phyloP scores from a whole-genome alignment of 805 yeast genomes.

The Kazachstania psychrophila region DNA sequence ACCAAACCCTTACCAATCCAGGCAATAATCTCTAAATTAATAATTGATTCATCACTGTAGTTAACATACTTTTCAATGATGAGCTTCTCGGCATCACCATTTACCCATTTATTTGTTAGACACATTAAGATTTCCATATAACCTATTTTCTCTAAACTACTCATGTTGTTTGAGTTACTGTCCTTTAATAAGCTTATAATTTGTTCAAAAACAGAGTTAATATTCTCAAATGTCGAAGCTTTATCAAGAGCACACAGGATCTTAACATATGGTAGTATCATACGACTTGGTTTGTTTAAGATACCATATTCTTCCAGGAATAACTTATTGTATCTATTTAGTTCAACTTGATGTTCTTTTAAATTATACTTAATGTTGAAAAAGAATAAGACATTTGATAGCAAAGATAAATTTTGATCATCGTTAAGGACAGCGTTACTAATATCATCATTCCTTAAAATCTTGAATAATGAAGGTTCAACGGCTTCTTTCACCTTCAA shows the following conservation, averaged over 20 bases:
- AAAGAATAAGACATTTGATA: conserved; percentile 31
- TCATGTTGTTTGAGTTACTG: not conserved
- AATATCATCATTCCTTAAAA: conserved; percentile 3
- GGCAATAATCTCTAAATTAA: conserved; percentile 43
- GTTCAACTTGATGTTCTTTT: conserved; percentile 36
- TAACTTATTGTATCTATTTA: conserved; percentile 31
- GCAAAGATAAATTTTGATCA: conserved; percentile 18
- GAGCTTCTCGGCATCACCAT: conserved; percentile 6
- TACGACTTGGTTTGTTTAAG: conserved; percentile 19
- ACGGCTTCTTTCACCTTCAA: conserved; percentile 12
- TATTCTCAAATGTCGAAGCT: conserved; percentile 17
- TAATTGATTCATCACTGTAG: conserved; percentile 11
- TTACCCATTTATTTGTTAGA: conserved; percentile 24
- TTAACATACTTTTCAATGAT: conserved; percentile 9
- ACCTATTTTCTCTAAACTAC: conserved; percentile 17
- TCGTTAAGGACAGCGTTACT: conserved; percentile 13
- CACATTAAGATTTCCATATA: conserved; percentile 24
- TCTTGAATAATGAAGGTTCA: conserved; percentile 13
- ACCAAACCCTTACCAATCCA: conserved; percentile 72
- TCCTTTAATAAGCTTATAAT: not conserved
- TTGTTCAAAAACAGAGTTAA: conserved; percentile 5
- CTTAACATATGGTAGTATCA: conserved; percentile 36
- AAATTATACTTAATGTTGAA: conserved; percentile 27
- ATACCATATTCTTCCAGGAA: conserved; percentile 29
- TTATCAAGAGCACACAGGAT: conserved; percentile 47